Conservation (phyloP, 257 asterid genomes). For the Anisodus tanguticus region DNA sequence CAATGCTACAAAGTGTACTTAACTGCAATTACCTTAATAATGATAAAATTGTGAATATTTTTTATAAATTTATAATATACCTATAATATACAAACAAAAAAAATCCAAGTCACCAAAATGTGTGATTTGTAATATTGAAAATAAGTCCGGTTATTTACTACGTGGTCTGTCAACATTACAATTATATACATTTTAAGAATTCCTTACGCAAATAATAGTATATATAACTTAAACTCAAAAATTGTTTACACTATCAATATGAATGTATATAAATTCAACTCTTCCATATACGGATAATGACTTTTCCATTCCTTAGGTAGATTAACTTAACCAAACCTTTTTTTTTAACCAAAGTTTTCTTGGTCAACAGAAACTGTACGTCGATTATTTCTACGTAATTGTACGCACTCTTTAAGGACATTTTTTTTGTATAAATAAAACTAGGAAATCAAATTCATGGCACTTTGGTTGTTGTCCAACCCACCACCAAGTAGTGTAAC, state of each 20-base stretch:
- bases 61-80: too few species aligned
- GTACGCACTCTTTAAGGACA: neutral
- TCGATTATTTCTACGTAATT: neutral
- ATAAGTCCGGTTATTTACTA: too few species aligned
- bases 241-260: neutral
- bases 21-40: too few species aligned
- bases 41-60: too few species aligned
- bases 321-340: neutral
- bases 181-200: too few species aligned
- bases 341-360: neutral
- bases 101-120: too few species aligned
- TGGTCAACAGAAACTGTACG: neutral
- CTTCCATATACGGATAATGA: neutral
- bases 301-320: neutral
- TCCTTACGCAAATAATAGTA: neutral
- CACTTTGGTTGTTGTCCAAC: slow-evolving; percentile 3
- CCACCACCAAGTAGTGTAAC: neutral
- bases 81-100: too few species aligned
- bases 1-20: too few species aligned
- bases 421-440: neutral
- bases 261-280: neutral
- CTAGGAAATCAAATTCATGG: neutral
- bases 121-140: too few species aligned
- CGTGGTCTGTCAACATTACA: too few species aligned
- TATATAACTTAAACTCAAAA: neutral